These are phyloP conservation scores for Aspergillus egyptiacus DNA, from an alignment of 495 filamentous ascomycete genomes.

Conservation along the genomic window DNA sequence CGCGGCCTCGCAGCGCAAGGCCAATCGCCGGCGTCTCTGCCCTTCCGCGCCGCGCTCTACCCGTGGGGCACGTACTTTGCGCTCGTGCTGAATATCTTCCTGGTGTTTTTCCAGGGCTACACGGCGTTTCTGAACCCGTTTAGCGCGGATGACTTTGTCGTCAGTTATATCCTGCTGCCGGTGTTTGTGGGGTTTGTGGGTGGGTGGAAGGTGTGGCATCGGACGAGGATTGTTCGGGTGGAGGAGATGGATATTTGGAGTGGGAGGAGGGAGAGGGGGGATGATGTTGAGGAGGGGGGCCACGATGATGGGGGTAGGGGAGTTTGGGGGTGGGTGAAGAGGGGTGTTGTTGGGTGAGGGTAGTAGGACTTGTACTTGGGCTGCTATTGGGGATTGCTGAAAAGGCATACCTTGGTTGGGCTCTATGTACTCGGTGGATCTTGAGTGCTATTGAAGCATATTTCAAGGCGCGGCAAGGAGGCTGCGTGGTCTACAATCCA, in stretches of 20 bases:
- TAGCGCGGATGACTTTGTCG: slow-evolving; percentile 53
- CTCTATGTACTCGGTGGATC: too few species aligned
- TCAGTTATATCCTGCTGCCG: slow-evolving; percentile 62
- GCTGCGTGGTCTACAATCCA: too few species aligned
- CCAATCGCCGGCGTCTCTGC: slow-evolving; percentile 44
- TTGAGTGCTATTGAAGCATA: too few species aligned
- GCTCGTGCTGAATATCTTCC: slow-evolving; percentile 53
- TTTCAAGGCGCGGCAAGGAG: too few species aligned
- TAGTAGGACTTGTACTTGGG: too few species aligned
- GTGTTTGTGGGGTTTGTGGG: slow-evolving; percentile 56
- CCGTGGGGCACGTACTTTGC: slow-evolving; percentile 60
- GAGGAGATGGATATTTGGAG: slow-evolving; percentile 57
- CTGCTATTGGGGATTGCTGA: too few species aligned
- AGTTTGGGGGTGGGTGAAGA: too few species aligned
- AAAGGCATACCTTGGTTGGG: too few species aligned
- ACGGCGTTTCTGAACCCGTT: slow-evolving; percentile 51
- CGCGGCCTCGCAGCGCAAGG: slow-evolving; percentile 52
- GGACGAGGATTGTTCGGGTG: slow-evolving; percentile 46
- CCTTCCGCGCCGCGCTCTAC: slow-evolving; percentile 54
- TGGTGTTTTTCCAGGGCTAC: slow-evolving; percentile 61
- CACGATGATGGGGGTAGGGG: too few species aligned
- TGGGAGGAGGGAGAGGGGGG: slow-evolving; percentile 41
- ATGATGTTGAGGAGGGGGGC: slow-evolving; percentile 10
- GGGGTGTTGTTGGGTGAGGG: too few species aligned
- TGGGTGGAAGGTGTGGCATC: slow-evolving; percentile 53